Evolutionary conservation across 306 rosid species (phyloP).

Genomic region (Cicer pinnatifidum): DNA sequence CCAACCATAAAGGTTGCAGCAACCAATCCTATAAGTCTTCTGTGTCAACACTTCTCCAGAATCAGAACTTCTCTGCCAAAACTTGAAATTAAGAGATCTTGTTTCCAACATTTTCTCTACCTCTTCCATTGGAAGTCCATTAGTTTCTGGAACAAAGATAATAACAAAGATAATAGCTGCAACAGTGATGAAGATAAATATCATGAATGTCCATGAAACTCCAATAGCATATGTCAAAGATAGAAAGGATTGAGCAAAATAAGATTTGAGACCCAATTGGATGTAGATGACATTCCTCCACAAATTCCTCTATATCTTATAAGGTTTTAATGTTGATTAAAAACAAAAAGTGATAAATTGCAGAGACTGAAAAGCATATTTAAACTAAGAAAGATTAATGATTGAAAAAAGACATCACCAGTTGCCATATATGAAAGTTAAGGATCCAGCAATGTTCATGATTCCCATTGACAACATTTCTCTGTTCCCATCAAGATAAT

Average conservation of each 20-base stretch:
- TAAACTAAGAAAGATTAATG: too few relatives aligned
- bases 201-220: constrained; percentile 60
- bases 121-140: constrained; percentile 69
- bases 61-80: constrained; percentile 54
- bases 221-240: constrained; percentile 60
- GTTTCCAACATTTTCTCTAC: constrained; percentile 66
- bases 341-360: too few relatives aligned
- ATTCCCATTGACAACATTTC: too few relatives aligned
- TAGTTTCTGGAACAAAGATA: constrained; percentile 64
- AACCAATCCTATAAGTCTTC: too few relatives aligned
- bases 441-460: too few relatives aligned
- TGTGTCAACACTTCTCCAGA: constrained; percentile 5
- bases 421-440: too few relatives aligned
- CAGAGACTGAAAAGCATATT: too few relatives aligned
- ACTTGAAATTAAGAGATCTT: constrained; percentile 52
- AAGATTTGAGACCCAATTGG: constrained; percentile 64
- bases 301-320: constrained; percentile 63
- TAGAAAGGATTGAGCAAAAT: constrained; percentile 64
- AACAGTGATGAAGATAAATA: constrained; percentile 54
- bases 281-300: constrained; percentile 70
- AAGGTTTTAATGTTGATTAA: too few relatives aligned
- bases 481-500: too few relatives aligned
- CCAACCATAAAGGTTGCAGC: too few relatives aligned
- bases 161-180: constrained; percentile 55
- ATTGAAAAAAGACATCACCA: too few relatives aligned